These are phyloP conservation scores for Stephania japonica DNA, from an alignment of 164 flowering plant species.

Conservation along the genomic window DNA sequence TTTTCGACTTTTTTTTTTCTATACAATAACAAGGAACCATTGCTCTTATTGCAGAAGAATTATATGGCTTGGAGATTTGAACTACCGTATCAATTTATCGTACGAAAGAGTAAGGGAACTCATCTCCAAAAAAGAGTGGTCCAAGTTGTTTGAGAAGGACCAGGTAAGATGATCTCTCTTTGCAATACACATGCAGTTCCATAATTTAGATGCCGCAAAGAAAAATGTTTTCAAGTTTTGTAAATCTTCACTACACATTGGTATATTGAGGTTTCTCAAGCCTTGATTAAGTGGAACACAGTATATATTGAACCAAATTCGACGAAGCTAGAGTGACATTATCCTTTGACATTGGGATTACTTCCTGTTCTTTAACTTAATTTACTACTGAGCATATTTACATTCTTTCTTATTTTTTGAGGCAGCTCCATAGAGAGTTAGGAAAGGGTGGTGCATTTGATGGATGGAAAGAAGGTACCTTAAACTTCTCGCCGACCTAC, in stretches of 20 bases:
- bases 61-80: conserved; percentile 93
- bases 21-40: not conserved
- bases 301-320: not conserved
- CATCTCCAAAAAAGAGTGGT: conserved; percentile 68
- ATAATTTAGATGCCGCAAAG: not conserved
- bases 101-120: conserved; percentile 64
- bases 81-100: conserved; percentile 74
- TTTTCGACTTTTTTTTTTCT: no score
- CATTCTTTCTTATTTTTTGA: not conserved
- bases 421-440: conserved; percentile 64
- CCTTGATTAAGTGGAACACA: no score
- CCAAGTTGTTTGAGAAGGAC: conserved; percentile 60
- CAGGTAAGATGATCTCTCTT: conserved; percentile 44
- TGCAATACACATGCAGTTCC: not conserved
- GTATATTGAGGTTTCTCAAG: not conserved
- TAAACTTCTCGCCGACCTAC: conserved; percentile 86
- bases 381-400: conserved; percentile 3
- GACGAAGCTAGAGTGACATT: no score
- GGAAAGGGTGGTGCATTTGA: conserved; percentile 75
- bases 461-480: conserved; percentile 87
- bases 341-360: no score
- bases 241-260: no score
- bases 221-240: not conserved
- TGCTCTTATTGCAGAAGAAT: conserved; percentile 53
- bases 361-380: not conserved